Evolutionary conservation across 495 filamentous ascomycete genomes (phyloP).

Genomic region (Penicillium alfredii): DNA sequence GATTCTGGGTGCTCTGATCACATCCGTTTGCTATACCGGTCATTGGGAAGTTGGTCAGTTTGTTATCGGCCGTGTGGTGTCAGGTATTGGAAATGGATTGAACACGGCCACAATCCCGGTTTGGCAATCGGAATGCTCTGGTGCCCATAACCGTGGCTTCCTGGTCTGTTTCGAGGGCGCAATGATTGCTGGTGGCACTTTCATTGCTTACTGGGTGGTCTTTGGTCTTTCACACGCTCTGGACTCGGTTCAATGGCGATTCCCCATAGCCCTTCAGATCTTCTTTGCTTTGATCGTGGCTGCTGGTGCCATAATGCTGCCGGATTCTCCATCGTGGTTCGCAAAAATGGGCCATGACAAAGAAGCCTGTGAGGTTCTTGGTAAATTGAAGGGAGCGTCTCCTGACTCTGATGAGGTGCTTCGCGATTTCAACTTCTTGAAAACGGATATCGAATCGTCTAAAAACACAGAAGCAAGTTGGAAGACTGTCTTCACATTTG

Average conservation of each 20-base stretch:
- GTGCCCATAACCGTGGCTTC: slow-evolving; percentile 27
- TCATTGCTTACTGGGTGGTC: slow-evolving; percentile 38
- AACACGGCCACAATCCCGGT: slow-evolving; percentile 38
- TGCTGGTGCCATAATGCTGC: slow-evolving; percentile 20
- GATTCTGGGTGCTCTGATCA: slow-evolving; percentile 46
- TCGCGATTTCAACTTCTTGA: slow-evolving; percentile 14
- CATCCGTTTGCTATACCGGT: slow-evolving; percentile 36
- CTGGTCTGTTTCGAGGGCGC: slow-evolving; percentile 30
- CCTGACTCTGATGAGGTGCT: slow-evolving; percentile 5
- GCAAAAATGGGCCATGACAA: slow-evolving; percentile 3
- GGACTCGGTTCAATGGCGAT: slow-evolving; percentile 37
- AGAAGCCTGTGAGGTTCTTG: slow-evolving; percentile 10
- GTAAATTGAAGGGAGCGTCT: slow-evolving; percentile 1
- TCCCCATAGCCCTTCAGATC: slow-evolving; percentile 43
- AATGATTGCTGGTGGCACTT: slow-evolving; percentile 28
- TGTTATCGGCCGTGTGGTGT: slow-evolving; percentile 36
- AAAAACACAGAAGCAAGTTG: slow-evolving; percentile 2
- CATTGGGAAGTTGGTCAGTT: slow-evolving; percentile 33
- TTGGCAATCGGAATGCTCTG: slow-evolving; percentile 40
- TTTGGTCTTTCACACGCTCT: slow-evolving; percentile 40
- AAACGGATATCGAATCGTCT: slow-evolving; percentile 5
- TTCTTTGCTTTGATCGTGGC: slow-evolving; percentile 32
- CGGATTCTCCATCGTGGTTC: slow-evolving; percentile 29
- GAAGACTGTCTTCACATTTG: slow-evolving; percentile 14
- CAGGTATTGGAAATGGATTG: slow-evolving; percentile 39